Evolutionary conservation across 23 red algal species (phyloP).

Genomic region (Gracilaria vermiculophylla): DNA sequence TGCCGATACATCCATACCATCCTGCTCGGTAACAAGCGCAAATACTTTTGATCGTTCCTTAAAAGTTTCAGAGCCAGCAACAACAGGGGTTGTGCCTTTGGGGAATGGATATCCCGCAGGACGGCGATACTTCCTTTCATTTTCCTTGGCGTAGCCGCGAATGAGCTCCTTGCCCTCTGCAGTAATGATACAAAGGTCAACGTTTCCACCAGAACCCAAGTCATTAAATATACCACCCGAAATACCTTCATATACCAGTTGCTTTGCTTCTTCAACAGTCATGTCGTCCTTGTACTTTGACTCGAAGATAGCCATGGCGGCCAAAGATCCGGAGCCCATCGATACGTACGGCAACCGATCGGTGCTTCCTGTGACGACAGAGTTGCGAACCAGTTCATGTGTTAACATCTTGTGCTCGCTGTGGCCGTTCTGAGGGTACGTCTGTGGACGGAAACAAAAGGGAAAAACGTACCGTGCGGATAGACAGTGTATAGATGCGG

Average conservation of each 20-base stretch:
- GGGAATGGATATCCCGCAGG: slow-evolving; percentile 86
- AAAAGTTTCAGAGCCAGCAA: slow-evolving; percentile 53
- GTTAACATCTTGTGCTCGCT: too few relatives aligned
- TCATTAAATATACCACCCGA: slow-evolving; percentile 96
- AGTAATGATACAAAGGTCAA: slow-evolving; percentile 96
- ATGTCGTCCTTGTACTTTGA: slow-evolving; percentile 85
- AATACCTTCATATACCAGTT: slow-evolving; percentile 94
- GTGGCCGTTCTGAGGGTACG: too few relatives aligned
- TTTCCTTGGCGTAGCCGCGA: slow-evolving; percentile 90
- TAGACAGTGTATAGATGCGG: slow-evolving; percentile 98
- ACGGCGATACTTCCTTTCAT: slow-evolving; percentile 84
- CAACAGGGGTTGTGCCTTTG: slow-evolving; percentile 72
- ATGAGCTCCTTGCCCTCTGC: slow-evolving; percentile 77
- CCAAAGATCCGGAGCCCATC: slow-evolving; percentile 95
- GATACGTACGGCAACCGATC: slow-evolving; percentile 97
- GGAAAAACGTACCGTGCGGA: slow-evolving; percentile 76
- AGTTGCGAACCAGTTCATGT: not conserved
- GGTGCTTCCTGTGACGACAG: slow-evolving; percentile 39
- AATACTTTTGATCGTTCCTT: slow-evolving; percentile 45
- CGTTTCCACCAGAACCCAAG: slow-evolving; percentile 96
- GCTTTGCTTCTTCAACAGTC: slow-evolving; percentile 82
- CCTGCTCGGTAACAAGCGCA: slow-evolving; percentile 49
- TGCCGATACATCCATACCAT: slow-evolving; percentile 61
- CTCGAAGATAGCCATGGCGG: slow-evolving; percentile 99
- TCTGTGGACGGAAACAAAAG: too few relatives aligned